Evolutionary conservation across 1,284 basidiomycete species (phyloP), one percentile per base, ranked within the genome.

Genomic region (Ganoderma multipileum): DNA sequence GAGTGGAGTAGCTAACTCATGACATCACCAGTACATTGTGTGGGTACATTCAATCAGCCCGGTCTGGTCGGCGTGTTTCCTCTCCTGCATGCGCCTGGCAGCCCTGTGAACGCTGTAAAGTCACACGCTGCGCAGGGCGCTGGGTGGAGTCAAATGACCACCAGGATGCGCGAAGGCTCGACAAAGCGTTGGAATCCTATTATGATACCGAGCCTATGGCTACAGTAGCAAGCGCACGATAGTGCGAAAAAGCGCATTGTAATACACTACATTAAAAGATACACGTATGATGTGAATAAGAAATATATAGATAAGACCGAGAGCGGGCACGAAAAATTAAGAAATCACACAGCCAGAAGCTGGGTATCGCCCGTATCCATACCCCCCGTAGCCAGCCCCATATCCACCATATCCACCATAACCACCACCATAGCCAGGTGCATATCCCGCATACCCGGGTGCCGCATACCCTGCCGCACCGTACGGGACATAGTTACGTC

Each of bases 261-360:
- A 33, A 44, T 44, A 47, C n/a, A 23, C 6, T 47, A 26, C 47
- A 50, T 26, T 50, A 30, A 55, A 18, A 20, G 4, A 3, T 55
- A 33, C 28, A 30, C 6, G 44, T 28, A 55, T 16, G 28, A 9
- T 55, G 18, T 18, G 47, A 18, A 30, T 18, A 30, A 50, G 12
- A 26, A 26, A 26, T 3, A 2, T 50, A 26, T 18, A 33, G 16
- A 55, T 33, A 20, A 14, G 16, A 12, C 47, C 8, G n/a, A 33
- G 28, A 33, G 52, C 52, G 8, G 28, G 14, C 33, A 38, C 18
- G 3, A 4, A 58, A 9, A 28, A 23, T 63, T 55, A 67, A 23
- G 41, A 58, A 39, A 67, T 64, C 1, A 61, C 61, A 20, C 66
- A 67, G 1, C 66, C 66, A 50, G 66, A 64, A 2, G 4, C 33